Percentiles rank a stretch among this genome's conserved stretches.
phyloP scores from a whole-genome alignment of 176 grass and related monocot species.

The Zoysia japonica region DNA sequence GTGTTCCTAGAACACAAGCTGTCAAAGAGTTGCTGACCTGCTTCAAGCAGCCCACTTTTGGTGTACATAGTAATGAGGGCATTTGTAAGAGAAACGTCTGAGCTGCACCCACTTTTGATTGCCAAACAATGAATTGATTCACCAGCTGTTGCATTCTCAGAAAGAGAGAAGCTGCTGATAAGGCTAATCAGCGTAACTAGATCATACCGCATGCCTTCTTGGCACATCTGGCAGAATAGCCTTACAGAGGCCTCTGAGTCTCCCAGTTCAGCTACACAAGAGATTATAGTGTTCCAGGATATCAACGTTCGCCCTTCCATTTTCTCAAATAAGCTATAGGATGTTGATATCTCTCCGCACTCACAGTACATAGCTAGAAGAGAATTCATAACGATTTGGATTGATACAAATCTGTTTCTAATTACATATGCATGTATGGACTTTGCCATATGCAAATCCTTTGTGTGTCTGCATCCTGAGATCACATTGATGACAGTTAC shows the following conservation, averaged over 20 bases:
- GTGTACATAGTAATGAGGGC: constrained; percentile 75
- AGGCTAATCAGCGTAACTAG: constrained; percentile 65
- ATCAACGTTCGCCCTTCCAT: constrained; percentile 42
- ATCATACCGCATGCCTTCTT: constrained; percentile 47
- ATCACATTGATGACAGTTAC: constrained; percentile 54
- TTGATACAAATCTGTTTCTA: constrained; percentile 53
- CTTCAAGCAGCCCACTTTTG: constrained; percentile 55
- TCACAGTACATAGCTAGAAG: constrained; percentile 60
- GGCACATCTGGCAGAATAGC: constrained; percentile 54
- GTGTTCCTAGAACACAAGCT: constrained; percentile 35
- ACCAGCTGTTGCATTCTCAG: constrained; percentile 40
- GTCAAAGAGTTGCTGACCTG: constrained; percentile 51
- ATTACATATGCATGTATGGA: constrained; percentile 64
- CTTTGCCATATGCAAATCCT: constrained; percentile 48
- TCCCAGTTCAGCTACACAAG: constrained; percentile 49
- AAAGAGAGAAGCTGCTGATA: constrained; percentile 37
- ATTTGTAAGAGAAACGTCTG: constrained; percentile 63
- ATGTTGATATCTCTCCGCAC: constrained; percentile 48
- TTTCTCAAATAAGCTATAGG: constrained; percentile 50
- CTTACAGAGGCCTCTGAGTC: constrained; percentile 41
- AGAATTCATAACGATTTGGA: constrained; percentile 49
- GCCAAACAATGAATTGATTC: constrained; percentile 54
- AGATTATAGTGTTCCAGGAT: constrained; percentile 84
- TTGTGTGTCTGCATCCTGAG: constrained; percentile 44
- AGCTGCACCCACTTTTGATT: constrained; percentile 59